Base-by-base conservation (phyloP, 1,139 yeast species). In the Zygoascus meyerae region DNA sequence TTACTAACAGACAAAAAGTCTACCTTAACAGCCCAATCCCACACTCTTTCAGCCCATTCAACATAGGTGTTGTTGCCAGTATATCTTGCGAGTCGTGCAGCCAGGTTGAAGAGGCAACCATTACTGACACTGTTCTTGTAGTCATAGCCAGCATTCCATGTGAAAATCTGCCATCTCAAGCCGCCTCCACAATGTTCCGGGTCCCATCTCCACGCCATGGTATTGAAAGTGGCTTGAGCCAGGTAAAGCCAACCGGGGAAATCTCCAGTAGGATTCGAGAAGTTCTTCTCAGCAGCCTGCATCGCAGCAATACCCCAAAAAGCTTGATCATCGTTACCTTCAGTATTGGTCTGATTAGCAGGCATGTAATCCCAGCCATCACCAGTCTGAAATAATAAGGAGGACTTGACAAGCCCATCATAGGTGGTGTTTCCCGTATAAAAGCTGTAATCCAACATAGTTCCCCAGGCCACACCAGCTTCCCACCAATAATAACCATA, bases 401-500 rank as follows among this genome's bases (percentile, higher is more conserved):
- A 83, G 26, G 72, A 68, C 58, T 76, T 77, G 52, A 84, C 73
- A 26, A 76, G 55, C 4, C 71, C 70, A 50, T 73, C 78, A 58
- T 72, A 82, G 1, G 86, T 76, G 57, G 74, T 74, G 64, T 86
- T 81, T 31, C 76, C 69, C 63, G 87, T 80, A 61, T 76, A 75
- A 55, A 69, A 75, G 58, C 81, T 71, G 61, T 80, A 83, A 62
- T 83, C 90, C 45, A 86, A 68, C 67, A 86, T 60, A 9, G 86
- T 76, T 10, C 90, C 92, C 79, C 86, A 82, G 1, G 86, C 87
- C 50, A 87, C 95, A 54, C 95, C 95, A 39, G 94, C 92, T 68
- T 83, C 86, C 95, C 95, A 87, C 96, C 96, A 87, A 71, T 83
- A 86, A 69, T 84, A 85, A 1, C 95, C 95, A 53, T 71, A 62